Base-by-base conservation (phyloP, 371 early-diverging fungal species). In the Cokeromyces recurvatus region DNA sequence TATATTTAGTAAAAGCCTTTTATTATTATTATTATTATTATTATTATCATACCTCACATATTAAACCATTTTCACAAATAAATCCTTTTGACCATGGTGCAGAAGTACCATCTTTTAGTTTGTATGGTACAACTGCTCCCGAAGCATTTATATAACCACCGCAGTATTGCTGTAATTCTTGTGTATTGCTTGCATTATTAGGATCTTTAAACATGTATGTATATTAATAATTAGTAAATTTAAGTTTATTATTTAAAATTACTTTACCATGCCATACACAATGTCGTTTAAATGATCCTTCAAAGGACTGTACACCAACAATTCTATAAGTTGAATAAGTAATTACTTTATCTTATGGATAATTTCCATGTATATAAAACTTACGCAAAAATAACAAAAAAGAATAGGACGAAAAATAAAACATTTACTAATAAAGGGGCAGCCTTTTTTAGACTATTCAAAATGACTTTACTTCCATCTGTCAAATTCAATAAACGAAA, bases 301-400 rank as follows among this genome's bases (percentile, higher is more conserved):
- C 80, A 42, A 85, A 85, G 2, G 82, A 66, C 40, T 85, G 82
- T 1, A 82, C 79, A 20, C 82, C 82, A 37, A 82, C 61, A 48
- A 79, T 76, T 27, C 82, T 82, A 58, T 0, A 14, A 23, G 20
- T 31, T 19, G 2, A 11, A 15, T 48, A 54, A 22, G 2, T 16
- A 43, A 0, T 0, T n/a, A 11, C 9, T 8, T 15, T 16, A 19
- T 2, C 9, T 31, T 27, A 43, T 27, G 29, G 11, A 27, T 27
- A n/a, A n/a, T n/a, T n/a, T n/a, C n/a, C n/a, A n/a, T n/a, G n/a
- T n/a, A n/a, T n/a, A n/a, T 14, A 42, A 3, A 21, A 43, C 67
- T 53, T 71, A 77, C 78, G 78, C 78, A 57, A 83, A 82, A 22
- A 85, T 58, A 12, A 83, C 56, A 50, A 82, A 81, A 35, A 85